A percentile compares a stretch with the other conserved stretches of the same genome.
These are phyloP conservation scores for Geotrichum phurueaensis DNA, from an alignment of 1,139 yeast genomes.

Conservation along the genomic window DNA sequence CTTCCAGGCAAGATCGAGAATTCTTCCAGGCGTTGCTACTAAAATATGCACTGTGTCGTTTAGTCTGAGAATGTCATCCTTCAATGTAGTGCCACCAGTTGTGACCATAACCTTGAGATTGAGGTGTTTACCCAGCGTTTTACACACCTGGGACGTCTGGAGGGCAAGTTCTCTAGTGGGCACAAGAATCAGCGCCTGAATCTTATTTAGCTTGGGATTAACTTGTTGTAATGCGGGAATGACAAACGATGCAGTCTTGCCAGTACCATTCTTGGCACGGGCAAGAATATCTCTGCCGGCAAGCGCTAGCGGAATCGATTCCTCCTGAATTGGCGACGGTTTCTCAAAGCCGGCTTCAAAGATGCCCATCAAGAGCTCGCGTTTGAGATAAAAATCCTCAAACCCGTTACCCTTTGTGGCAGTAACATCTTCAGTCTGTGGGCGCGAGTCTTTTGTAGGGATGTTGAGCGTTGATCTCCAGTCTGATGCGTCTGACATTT, in stretches of 20 bases:
- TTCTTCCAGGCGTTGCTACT: constrained; percentile 97
- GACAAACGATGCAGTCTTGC: constrained; percentile 94
- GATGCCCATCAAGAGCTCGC: constrained; percentile 95
- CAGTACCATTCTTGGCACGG: constrained; percentile 97
- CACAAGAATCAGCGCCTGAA: constrained; percentile 82
- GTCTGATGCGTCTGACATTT: constrained; percentile 27
- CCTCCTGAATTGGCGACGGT: constrained; percentile 98
- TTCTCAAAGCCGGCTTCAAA: constrained; percentile 98
- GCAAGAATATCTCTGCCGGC: constrained; percentile 96
- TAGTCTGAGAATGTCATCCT: constrained; percentile 90
- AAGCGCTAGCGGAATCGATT: constrained; percentile 90
- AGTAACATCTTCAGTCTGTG: constrained; percentile 94
- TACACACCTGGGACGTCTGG: constrained; percentile 94
- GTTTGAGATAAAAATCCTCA: constrained; percentile 85
- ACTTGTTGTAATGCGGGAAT: constrained; percentile 81
- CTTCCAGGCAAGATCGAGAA: constrained; percentile 87
- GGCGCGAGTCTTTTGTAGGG: constrained; percentile 81
- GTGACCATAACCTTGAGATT: constrained; percentile 95
- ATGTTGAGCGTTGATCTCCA: constrained; percentile 75
- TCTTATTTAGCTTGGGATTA: constrained; percentile 76
- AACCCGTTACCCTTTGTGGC: constrained; percentile 86
- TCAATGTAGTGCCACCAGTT: constrained; percentile 94
- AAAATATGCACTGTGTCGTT: constrained; percentile 86
- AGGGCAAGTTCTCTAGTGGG: constrained; percentile 98
- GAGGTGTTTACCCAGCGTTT: constrained; percentile 93